These are phyloP conservation scores for Phragmites australis DNA, from an alignment of 176 grass and related monocot species.

Conservation along the genomic window DNA sequence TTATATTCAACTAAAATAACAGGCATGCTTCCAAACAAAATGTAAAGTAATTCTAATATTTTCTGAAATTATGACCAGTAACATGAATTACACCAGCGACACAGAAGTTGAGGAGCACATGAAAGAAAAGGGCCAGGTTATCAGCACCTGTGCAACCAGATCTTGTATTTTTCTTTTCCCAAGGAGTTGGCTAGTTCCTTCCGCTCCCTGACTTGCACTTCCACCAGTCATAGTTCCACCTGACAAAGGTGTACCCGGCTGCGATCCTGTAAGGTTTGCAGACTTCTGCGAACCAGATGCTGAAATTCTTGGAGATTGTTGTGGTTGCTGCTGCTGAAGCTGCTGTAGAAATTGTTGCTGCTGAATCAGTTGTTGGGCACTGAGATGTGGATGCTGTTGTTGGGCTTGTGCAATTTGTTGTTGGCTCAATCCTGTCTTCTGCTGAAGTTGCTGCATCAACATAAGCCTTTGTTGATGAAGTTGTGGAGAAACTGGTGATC, in stretches of 20 bases:
- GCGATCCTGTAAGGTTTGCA: constrained; percentile 66
- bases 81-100: constrained; percentile 11
- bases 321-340: constrained; percentile 61
- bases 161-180: constrained; percentile 98
- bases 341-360: constrained; percentile 61
- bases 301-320: constrained; percentile 76
- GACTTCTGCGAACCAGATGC: constrained; percentile 70
- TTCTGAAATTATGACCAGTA: constrained; percentile 21
- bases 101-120: constrained; percentile 20
- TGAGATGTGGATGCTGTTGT: constrained; percentile 74
- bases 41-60: not conserved
- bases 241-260: constrained; percentile 62
- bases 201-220: constrained; percentile 68
- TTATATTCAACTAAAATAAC: not conserved
- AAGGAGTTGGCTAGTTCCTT: constrained; percentile 74
- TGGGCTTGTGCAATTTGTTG: constrained; percentile 62
- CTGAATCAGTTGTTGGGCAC: constrained; percentile 46
- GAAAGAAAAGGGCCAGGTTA: constrained; percentile 10
- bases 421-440: constrained; percentile 55
- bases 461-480: constrained; percentile 74
- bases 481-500: constrained; percentile 54
- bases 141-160: constrained; percentile 88
- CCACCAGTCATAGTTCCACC: constrained; percentile 57
- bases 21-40: not conserved
- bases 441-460: constrained; percentile 62